Evolutionary conservation across 805 yeast species (phyloP).

Genomic region (Lipomyces yamadae): DNA sequence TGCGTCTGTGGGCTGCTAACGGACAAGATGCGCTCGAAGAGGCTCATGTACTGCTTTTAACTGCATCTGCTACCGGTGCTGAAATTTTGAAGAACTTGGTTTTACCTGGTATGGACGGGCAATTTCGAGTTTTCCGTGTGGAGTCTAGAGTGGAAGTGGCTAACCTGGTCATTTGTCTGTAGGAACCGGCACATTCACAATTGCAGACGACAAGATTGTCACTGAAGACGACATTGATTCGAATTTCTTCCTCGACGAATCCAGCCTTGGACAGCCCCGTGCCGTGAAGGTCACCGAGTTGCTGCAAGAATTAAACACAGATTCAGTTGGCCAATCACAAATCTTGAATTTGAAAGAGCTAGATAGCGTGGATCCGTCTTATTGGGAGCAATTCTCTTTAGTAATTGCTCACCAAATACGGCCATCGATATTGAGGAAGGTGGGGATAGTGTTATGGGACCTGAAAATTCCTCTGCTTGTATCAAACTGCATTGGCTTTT

Average conservation of each 20-base stretch:
- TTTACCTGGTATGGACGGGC: constrained; percentile 57
- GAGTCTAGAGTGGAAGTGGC: background rate
- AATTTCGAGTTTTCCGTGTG: background rate
- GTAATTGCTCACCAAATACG: constrained; percentile 54
- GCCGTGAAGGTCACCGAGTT: constrained; percentile 50
- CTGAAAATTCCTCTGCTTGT: constrained; percentile 60
- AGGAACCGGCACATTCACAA: constrained; percentile 66
- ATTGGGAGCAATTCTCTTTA: constrained; percentile 57
- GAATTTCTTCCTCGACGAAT: constrained; percentile 64
- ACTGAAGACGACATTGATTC: constrained; percentile 53
- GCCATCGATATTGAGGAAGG: constrained; percentile 38
- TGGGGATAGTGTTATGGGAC: constrained; percentile 51
- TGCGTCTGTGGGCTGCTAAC: constrained; percentile 79
- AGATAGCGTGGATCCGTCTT: constrained; percentile 33
- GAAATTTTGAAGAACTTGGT: constrained; percentile 80
- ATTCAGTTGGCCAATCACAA: constrained; percentile 52
- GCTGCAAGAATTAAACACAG: constrained; percentile 65
- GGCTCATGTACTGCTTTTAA: constrained; percentile 65
- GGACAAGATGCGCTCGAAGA: constrained; percentile 70
- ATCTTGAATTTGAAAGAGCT: constrained; percentile 9
- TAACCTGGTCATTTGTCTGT: background rate
- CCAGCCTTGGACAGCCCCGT: constrained; percentile 51
- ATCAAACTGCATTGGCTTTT: constrained; percentile 63
- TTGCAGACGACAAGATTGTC: constrained; percentile 57
- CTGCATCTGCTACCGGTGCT: constrained; percentile 60